phyloP scores from a whole-genome alignment of 441 rosid genomes.

The Euphorbia schlechtendalii region DNA sequence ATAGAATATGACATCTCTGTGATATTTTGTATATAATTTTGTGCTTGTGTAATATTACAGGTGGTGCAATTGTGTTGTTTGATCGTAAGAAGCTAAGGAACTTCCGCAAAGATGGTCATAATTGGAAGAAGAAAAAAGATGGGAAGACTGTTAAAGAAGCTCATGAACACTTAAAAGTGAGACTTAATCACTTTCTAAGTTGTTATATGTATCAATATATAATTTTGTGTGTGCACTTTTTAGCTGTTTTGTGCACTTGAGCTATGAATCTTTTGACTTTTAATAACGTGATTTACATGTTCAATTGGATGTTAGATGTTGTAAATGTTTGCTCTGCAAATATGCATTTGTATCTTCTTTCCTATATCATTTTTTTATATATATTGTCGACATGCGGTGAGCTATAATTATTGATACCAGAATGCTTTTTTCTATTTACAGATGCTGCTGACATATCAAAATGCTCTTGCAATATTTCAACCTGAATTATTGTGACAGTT shows the following conservation, averaged over 20 bases:
- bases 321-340: not conserved
- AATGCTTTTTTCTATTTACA: not conserved
- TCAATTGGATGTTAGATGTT: not conserved
- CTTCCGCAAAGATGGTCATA: constrained; percentile 94
- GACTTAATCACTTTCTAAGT: constrained; percentile 20
- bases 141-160: constrained; percentile 99
- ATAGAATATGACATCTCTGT: not conserved
- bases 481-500: not conserved
- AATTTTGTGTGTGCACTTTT: too few species aligned
- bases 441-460: not conserved
- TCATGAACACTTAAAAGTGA: constrained; percentile 94
- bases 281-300: not conserved
- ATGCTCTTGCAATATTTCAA: not conserved
- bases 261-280: constrained; percentile 1
- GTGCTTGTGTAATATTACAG: constrained; percentile 36
- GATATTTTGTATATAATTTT: not conserved
- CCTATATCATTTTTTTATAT: not conserved
- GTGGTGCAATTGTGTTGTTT: constrained; percentile 69
- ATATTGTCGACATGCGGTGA: not conserved
- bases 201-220: constrained; percentile 11
- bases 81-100: constrained; percentile 97
- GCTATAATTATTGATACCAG: not conserved
- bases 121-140: constrained; percentile 97
- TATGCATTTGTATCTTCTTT: not conserved
- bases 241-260: not conserved